Base-by-base conservation (phyloP, 2,329 filamentous ascomycete genomes). In the Diaporthe capsici region DNA sequence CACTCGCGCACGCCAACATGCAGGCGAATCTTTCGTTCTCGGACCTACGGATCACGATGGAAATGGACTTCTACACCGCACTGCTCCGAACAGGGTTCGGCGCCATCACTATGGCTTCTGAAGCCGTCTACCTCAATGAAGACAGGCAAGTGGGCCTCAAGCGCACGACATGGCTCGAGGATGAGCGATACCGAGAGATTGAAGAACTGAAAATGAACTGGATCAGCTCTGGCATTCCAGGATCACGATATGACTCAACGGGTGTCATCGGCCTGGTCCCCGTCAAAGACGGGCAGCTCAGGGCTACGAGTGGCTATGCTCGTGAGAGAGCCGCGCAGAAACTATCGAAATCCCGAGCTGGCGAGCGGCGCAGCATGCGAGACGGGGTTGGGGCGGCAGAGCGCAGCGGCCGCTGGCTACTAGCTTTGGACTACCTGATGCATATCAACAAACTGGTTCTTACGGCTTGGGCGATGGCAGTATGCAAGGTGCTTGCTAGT, bases 1-100 rank as follows among this genome's bases (percentile, higher is more conserved):
- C 85, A 1, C 88, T 90, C 68, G 96, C 96, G 0, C 95, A 97
- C 81, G 91, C 91, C 67, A 98, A 98, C 79, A 93, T 98, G 89
- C 96, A 98, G 84, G 96, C 96, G 2, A 97, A 97, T 76, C 91
- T 96, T 4, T 95, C 97, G 17, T 88, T 98, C 31, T 94, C 94
- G 1, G 93, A 94, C 53, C 91, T 98, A 51, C 91, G 93, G 17
- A 91, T 98, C 73, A 94, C 93, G 58, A 92, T 94, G 87, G 92
- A 95, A 73, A 97, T 98, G 88, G 97, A 99, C 82, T 98, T 98
- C 82, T 99, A 98, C 82, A 98, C 95, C 0, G 94, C 95, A 0
- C 87, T 98, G 6, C 88, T 98, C 4, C 93, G 96, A 76, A 91
- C 95, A 49, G 97, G 97, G 0, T 98, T 98, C 81, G 93, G 92